Conservation (phyloP, 495 filamentous ascomycete species). For the Trichoderma asperelloides region DNA sequence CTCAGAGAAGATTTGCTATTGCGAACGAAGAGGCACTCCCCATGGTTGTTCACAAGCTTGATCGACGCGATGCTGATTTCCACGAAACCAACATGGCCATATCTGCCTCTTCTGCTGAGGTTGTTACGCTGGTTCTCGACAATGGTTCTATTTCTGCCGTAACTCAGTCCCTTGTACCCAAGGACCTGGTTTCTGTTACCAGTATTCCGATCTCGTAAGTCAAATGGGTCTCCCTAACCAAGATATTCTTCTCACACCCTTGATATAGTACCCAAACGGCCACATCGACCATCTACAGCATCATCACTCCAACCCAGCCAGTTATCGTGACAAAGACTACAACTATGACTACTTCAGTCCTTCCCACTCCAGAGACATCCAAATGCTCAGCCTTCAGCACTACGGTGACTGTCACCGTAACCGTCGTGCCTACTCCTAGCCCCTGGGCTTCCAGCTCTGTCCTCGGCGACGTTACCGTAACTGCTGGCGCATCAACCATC, state of each 20-base stretch:
- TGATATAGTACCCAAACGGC: conserved; percentile 6
- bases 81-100: neutral
- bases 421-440: conserved; percentile 11
- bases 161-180: neutral
- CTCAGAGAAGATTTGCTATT: neutral
- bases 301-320: neutral
- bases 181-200: neutral
- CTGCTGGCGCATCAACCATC: neutral
- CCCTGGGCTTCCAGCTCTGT: conserved; percentile 2
- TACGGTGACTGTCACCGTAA: conserved; percentile 13
- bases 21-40: neutral
- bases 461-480: conserved; percentile 7
- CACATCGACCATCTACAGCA: conserved; percentile 7
- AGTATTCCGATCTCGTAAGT: conserved; percentile 10
- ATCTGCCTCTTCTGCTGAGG: neutral
- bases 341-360: conserved; percentile 9
- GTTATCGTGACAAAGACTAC: conserved; percentile 1
- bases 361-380: conserved; percentile 8
- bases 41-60: neutral
- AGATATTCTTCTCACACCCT: neutral
- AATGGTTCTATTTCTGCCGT: neutral
- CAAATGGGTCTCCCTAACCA: neutral
- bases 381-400: conserved; percentile 1
- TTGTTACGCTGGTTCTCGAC: neutral
- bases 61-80: neutral